Conservation (phyloP, 2,329 filamentous ascomycete species). For the Aspergillus sp. region DNA sequence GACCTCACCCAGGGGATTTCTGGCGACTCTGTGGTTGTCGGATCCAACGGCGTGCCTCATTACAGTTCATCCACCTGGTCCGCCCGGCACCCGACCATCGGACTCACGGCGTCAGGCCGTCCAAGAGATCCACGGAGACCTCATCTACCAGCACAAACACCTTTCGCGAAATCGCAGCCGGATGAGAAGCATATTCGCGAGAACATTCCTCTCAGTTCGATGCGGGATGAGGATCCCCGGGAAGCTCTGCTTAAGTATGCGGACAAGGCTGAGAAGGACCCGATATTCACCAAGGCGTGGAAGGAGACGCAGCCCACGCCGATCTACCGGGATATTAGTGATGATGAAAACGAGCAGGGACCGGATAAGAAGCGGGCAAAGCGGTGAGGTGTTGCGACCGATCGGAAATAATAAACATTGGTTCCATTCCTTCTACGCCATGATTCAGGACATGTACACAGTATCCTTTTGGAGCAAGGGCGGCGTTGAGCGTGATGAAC, state of each 20-base stretch:
- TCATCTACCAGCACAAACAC: constrained; percentile 80
- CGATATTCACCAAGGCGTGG: constrained; percentile 93
- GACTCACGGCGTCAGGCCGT: constrained; percentile 75
- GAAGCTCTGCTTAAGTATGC: constrained; percentile 95
- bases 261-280: constrained; percentile 87
- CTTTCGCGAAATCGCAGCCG: constrained; percentile 86
- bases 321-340: constrained; percentile 85
- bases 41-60: constrained; percentile 71
- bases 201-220: constrained; percentile 83
- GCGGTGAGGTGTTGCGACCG: constrained; percentile 22
- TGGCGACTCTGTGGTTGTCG: constrained; percentile 76
- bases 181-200: constrained; percentile 87
- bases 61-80: constrained; percentile 66
- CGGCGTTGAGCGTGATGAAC: background rate
- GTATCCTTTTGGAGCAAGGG: background rate
- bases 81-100: constrained; percentile 67
- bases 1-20: constrained; percentile 80
- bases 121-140: constrained; percentile 79
- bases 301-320: constrained; percentile 87
- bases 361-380: constrained; percentile 64
- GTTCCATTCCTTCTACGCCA: background rate
- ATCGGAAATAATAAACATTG: background rate
- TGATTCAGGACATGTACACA: background rate
- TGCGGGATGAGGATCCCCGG: constrained; percentile 94
- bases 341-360: constrained; percentile 71